Conservation (phyloP, 2,329 filamentous ascomycete genomes). For the Hypoxylon sp. region DNA sequence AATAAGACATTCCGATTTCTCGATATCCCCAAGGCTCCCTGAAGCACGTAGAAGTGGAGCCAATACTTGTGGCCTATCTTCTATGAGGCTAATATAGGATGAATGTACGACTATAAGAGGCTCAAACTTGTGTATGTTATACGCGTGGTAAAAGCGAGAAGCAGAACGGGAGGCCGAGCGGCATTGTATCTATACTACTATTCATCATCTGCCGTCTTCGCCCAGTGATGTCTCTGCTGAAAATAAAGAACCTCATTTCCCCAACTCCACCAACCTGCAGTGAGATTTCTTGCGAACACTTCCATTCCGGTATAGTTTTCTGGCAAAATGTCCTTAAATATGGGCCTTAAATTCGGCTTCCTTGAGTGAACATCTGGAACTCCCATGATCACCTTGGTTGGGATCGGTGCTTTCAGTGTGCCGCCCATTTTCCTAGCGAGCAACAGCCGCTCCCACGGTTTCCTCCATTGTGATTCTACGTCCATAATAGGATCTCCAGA, state of each 20-base stretch:
- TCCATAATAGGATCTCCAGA: slow-evolving; percentile 74
- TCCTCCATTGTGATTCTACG: slow-evolving; percentile 74
- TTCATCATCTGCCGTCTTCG: slow-evolving; percentile 35
- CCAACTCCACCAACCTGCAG: slow-evolving; percentile 83
- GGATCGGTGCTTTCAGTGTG: slow-evolving; percentile 52
- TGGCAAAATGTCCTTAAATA: slow-evolving; percentile 70
- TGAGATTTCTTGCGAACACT: slow-evolving; percentile 80
- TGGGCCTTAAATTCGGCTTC: slow-evolving; percentile 76
- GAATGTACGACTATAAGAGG: slow-evolving; percentile 29
- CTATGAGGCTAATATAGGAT: slow-evolving; percentile 30
- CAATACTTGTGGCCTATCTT: slow-evolving; percentile 4
- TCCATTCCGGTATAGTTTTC: slow-evolving; percentile 72
- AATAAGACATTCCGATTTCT: not conserved
- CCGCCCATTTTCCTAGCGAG: slow-evolving; percentile 65
- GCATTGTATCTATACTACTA: slow-evolving; percentile 28
- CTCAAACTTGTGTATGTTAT: slow-evolving; percentile 43
- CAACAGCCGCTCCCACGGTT: slow-evolving; percentile 81
- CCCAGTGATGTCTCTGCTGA: slow-evolving; percentile 70
- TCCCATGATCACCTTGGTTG: slow-evolving; percentile 72
- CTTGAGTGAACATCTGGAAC: slow-evolving; percentile 83
- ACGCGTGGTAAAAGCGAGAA: slow-evolving; percentile 21
- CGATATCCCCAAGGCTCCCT: not conserved
- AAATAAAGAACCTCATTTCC: slow-evolving; percentile 80
- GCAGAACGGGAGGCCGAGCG: not conserved
- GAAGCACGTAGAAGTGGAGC: not conserved